A percentile compares a stretch with the other conserved stretches of the same genome.
These are phyloP conservation scores for Ricinus communis DNA, from an alignment of 345 rosid genomes.

Conservation along the genomic window DNA sequence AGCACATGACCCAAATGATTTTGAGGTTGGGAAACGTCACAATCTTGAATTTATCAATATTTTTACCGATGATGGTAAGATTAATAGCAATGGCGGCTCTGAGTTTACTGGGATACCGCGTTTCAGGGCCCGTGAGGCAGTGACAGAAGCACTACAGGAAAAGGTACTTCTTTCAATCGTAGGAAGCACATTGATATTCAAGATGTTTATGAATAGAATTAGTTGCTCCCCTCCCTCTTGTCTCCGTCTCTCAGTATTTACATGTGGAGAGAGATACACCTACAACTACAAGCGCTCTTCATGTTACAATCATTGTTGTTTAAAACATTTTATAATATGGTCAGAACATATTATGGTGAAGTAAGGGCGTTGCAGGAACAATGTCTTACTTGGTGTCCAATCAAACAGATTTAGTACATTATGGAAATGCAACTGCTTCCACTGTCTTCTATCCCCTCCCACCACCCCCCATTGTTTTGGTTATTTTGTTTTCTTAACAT, in stretches of 20 bases:
- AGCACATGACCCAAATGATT: slow-evolving; percentile 96
- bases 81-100: slow-evolving; percentile 77
- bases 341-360: background rate
- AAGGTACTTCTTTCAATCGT: slow-evolving; percentile 41
- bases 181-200: background rate
- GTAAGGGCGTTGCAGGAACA: background rate
- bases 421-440: background rate
- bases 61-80: slow-evolving; percentile 88
- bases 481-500: background rate
- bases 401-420: slow-evolving; percentile 1
- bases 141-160: slow-evolving; percentile 66
- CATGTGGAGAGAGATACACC: background rate
- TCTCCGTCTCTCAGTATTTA: background rate
- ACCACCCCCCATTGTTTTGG: background rate
- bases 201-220: background rate
- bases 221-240: no score
- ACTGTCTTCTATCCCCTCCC: background rate
- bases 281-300: background rate
- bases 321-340: background rate
- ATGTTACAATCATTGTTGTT: background rate
- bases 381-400: background rate
- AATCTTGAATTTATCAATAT: slow-evolving; percentile 74
- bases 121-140: slow-evolving; percentile 81
- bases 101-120: slow-evolving; percentile 86
- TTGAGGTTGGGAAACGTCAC: slow-evolving; percentile 88